Percentiles rank a stretch among this genome's conserved stretches.
These are phyloP conservation scores for Quercus tomentella DNA, from an alignment of 331 rosid genomes.

Conservation along the genomic window DNA sequence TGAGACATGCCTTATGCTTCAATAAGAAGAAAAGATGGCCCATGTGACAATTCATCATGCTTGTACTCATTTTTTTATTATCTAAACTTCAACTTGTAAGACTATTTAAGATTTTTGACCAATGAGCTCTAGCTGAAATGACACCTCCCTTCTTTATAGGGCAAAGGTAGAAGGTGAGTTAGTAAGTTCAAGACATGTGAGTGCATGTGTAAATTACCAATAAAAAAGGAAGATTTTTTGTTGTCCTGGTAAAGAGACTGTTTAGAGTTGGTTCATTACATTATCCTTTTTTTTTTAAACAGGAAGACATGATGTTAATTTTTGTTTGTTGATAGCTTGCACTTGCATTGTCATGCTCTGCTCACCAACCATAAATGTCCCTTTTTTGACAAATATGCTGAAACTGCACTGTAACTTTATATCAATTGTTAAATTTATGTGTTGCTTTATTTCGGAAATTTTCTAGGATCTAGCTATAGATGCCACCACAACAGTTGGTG, in stretches of 20 bases:
- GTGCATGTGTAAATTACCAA: too few relatives aligned
- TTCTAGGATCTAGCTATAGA: conserved; percentile 90
- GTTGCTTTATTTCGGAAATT: conserved; percentile 13
- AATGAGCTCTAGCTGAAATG: too few relatives aligned
- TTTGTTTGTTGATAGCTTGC: not conserved
- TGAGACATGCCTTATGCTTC: not conserved
- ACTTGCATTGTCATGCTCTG: not conserved
- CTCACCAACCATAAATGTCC: not conserved
- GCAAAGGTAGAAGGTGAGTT: too few relatives aligned
- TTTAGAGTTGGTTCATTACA: not conserved
- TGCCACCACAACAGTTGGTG: conserved; percentile 87
- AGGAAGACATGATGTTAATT: not conserved
- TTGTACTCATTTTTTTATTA: not conserved
- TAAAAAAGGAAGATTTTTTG: not conserved
- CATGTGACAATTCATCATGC: not conserved
- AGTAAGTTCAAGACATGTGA: too few relatives aligned
- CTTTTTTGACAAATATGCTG: not conserved
- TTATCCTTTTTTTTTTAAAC: not conserved
- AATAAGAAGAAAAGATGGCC: not conserved
- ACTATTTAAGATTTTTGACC: not conserved
- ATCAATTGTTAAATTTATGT: not conserved
- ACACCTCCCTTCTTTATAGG: too few relatives aligned
- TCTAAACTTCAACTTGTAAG: not conserved
- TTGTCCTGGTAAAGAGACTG: not conserved
- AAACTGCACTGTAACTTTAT: not conserved